Base-by-base conservation (phyloP, 2,329 filamentous ascomycete species). In the Tolypocladium cylindrosporum region DNA sequence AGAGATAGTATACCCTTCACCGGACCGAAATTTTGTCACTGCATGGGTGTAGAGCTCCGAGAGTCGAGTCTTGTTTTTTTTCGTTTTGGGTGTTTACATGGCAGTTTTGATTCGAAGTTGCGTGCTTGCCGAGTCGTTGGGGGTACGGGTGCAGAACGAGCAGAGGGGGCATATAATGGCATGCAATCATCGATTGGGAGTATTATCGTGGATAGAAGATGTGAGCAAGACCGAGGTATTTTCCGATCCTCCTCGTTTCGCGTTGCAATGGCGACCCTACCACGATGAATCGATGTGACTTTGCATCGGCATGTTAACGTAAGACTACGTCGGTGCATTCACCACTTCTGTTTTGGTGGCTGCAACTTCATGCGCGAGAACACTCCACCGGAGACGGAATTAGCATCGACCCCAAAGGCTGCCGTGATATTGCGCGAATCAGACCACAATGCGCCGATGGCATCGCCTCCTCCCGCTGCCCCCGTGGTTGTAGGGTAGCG, bases 1-100 rank as follows among this genome's bases (percentile, higher is more conserved):
- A 43, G 50, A 41, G 39, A 54, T 27, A 41, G 50, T 58, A 39
- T 34, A 58, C 43, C 51, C 36, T 55, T 55, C 39, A 43, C 55
- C 55, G 50, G 42, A 39, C 34, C 41, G 52, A 45, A 45, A 40
- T 59, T 59, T 53, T 40, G 48, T 52, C 53, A 21, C 24, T 40
- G 55, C 55, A 55, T 59, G 58, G 59, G 56, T 58, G 58, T 60
- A 61, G 60, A 61, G 58, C 60, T 61, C 57, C 58, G 42, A 55
- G 55, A 56, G 58, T 61, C 53, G 58, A 61, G 55, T 55, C 36
- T 42, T 53, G 50, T 60, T 60, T 43, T 51, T 58, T 58, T 58
- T 24, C 21, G 54, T 58, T 62, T 59, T 54, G 37, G 57, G 51
- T 58, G 59, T 58, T 58, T 60, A 40, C 41, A 58, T 55, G 55